Evolutionary conservation across 2,329 filamentous ascomycete species (phyloP), one percentile per base, ranked within the genome.

Genomic region (Fusarium odoratissimum): DNA sequence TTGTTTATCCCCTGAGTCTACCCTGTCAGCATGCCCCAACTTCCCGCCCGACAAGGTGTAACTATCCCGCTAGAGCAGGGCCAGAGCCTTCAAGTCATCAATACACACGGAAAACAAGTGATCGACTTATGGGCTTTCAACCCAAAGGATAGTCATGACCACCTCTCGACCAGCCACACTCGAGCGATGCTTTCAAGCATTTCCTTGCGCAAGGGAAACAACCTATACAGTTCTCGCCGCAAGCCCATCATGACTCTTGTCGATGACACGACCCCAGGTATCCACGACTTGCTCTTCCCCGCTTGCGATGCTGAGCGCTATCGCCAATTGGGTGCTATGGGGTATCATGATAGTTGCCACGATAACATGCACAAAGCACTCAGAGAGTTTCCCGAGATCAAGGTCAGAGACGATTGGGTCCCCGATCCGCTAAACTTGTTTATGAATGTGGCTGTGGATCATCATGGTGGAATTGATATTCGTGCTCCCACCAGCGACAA

Each of bases 131-230:
- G 45, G 45, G 28, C 45, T 17, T 31, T 31, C 2, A 31, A 12
- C 5, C 7, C 4, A 1, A 4, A 31, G 3, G 28, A 31, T 17
- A 8, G 14, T 0, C 0, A 17, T 13, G 45, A 48, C 3, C 31
- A 48, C 16, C 45, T 48, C 3, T 48, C 21, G 4, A 31, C 30
- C 1, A 48, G 45, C 3, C 45, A 49, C 3, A 31, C 45, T 23
- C 45, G 45, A 23, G 45, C 45, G 19, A 49, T 49, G 45, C 21
- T 49, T 9, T 23, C 28, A 23, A 49, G 45, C 28, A 49, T 49
- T 9, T 23, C 45, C 3, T 49, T 31, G 7, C 28, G 21, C 3
- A 31, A 49, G 45, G 28, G 28, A 3, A 4, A 5, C 28, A 13
- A 13, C 0, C 0, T 49, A 49, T 49, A 49, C 21, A 49, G 45